phyloP scores from a whole-genome alignment of 2,329 filamentous ascomycete genomes.

The Xylaria multiplex region DNA sequence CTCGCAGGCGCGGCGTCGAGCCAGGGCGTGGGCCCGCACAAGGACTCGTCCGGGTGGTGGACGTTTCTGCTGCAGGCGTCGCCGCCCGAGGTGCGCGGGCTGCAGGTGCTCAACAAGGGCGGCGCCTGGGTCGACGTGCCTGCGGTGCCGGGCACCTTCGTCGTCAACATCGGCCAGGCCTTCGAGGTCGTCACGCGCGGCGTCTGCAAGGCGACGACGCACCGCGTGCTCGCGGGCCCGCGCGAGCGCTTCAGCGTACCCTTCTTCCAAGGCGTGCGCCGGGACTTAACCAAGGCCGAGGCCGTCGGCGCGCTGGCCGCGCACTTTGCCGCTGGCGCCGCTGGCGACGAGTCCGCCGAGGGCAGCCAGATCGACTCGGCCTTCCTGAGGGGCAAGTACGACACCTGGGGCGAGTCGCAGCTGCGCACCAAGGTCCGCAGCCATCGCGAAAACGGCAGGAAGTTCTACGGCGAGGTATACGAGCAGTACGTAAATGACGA shows the following conservation, averaged over 20 bases:
- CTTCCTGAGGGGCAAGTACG: slow-evolving; percentile 60
- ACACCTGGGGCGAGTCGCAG: slow-evolving; percentile 66
- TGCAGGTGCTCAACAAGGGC: slow-evolving; percentile 61
- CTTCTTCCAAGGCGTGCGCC: slow-evolving; percentile 61
- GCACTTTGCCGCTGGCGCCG: slow-evolving; percentile 50
- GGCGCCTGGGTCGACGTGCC: slow-evolving; percentile 63
- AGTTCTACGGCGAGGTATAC: slow-evolving; percentile 60
- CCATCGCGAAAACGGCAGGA: slow-evolving; percentile 59
- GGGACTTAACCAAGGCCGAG: slow-evolving; percentile 57
- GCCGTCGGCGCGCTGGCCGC: slow-evolving; percentile 52
- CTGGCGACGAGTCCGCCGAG: slow-evolving; percentile 50
- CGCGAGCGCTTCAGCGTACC: slow-evolving; percentile 56
- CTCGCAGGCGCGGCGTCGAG: slow-evolving; percentile 27
- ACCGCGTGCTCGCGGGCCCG: slow-evolving; percentile 53
- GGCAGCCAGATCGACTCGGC: slow-evolving; percentile 57
- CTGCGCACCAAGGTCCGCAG: slow-evolving; percentile 64
- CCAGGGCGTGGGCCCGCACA: slow-evolving; percentile 71
- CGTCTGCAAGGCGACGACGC: slow-evolving; percentile 62
- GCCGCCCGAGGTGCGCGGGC: slow-evolving; percentile 58
- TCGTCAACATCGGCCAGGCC: slow-evolving; percentile 68
- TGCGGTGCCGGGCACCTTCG: slow-evolving; percentile 59
- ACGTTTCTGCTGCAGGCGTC: slow-evolving; percentile 71
- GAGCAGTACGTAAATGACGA: slow-evolving; percentile 58
- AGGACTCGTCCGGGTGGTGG: slow-evolving; percentile 72
- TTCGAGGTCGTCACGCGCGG: slow-evolving; percentile 67